Base-by-base conservation (phyloP, 768 basidiomycete species). In the Podaxis sp. region DNA sequence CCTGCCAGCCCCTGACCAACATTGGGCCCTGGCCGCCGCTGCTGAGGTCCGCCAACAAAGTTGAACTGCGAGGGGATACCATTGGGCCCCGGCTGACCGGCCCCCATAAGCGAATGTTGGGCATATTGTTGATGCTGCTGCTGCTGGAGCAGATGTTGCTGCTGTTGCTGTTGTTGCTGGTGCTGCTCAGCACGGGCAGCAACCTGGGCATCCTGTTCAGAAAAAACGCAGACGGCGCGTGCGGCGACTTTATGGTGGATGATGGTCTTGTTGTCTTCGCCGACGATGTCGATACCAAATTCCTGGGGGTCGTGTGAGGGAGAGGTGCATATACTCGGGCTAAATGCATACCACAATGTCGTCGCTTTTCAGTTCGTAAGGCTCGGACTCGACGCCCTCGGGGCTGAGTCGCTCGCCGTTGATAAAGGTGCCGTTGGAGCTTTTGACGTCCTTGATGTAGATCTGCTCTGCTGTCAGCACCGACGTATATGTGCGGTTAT, bases 171-270 rank as follows among this genome's bases (percentile, higher is more conserved):
- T 62, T 85, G 81, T 62, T 77, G 77, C 67, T 86, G 86, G 64
- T 85, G 82, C 55, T 87, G 87, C 66, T 90, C 89, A 36, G 82
- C 82, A 40, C 87, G 86, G 1, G 85, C 83, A 37, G 89, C 89
- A 50, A 85, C 80, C 62, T 84, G 86, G 1, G 85, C 89, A 68
- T 99, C 97, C 61, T 93, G 91, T 44, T 93, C 88, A 0, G 81
- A 84, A 65, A 96, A 88, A 4, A 98, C 85, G 67, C 95, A 95
- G 56, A 92, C 83, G 37, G 95, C 94, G 28, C 93, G 90, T 3
- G 96, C 95, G 9, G 97, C 94, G 56, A 98, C 97, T 73, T 99
- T 98, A 77, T 98, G 95, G 75, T 99, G 97, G 52, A 98, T 88
- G 60, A 98, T 95, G 1, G 93, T 95, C 74, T 92, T 92, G 80